Base-by-base conservation (phyloP, 768 basidiomycete species). In the Austroboletus festivus region DNA sequence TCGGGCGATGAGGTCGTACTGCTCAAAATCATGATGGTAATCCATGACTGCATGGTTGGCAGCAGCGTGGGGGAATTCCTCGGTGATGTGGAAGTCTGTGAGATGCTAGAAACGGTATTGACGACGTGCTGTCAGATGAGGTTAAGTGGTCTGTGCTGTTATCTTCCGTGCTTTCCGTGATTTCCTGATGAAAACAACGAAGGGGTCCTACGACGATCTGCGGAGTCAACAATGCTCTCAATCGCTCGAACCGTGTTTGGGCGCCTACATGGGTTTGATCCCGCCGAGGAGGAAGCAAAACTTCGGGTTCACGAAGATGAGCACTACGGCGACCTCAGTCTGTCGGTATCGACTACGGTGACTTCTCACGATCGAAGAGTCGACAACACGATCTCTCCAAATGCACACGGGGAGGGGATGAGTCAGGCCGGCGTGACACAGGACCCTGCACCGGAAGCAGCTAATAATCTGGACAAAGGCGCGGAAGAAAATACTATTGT, bases 1-100 rank as follows among this genome's bases (percentile, higher is more conserved):
- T 92, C 93, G n/a, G 89, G 92, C 5, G 96, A 99, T 68, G 96
- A 99, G 67, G 89, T 96, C 8, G 94, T 97, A 9, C 75, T 98
- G 7, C 77, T 95, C 54, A 89, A 85, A 66, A 93, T 98, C 50
- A 82, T 98, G 75, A 79, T 85, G 8, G 85, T 98, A 16, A 93
- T 95, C 44, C 82, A 90, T 52, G 83, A 89, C 54, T 86, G 88
- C 58, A 74, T 96, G 54, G 85, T 85, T 54, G 76, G 82, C 44
- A 68, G 63, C 48, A 71, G 68, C 48, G 81, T 90, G 23, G 86
- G 89, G 1, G 65, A 70, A n/a, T 73, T 75, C 10, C 76, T 98
- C 30, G 91, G 89, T 22, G 95, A 99, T 59, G 81, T 96, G 45
- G 92, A 93, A 63, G 86, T 98, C 15, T 99, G 96, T 64, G 96